A percentile compares a stretch with the other conserved stretches of the same genome.
These are phyloP conservation scores for Phytophthora europaea DNA, from an alignment of 352 stramenopile genomes.

Conservation along the genomic window DNA sequence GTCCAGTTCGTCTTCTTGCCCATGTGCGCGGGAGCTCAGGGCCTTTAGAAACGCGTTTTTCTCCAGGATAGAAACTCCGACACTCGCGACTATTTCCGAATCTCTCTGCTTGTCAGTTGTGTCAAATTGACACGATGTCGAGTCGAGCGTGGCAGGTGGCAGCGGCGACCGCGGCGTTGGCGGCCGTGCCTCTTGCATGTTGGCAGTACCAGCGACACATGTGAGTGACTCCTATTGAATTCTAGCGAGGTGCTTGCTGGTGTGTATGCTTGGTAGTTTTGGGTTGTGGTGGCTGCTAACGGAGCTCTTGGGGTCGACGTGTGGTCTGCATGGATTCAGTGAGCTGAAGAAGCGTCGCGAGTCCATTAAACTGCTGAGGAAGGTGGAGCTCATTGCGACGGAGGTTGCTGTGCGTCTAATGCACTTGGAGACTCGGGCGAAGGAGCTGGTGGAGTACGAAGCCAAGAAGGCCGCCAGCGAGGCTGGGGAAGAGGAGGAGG, in stretches of 20 bases:
- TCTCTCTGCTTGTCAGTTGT: background rate
- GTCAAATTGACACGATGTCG: constrained; percentile 8
- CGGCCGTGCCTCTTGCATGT: constrained; percentile 52
- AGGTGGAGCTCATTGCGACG: constrained; percentile 78
- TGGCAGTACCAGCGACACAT: constrained; percentile 41
- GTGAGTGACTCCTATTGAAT: constrained; percentile 15
- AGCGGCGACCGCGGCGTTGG: constrained; percentile 28
- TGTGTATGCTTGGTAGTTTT: background rate
- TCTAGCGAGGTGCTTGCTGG: background rate
- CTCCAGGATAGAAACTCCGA: background rate
- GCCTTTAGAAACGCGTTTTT: background rate
- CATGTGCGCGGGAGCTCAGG: constrained; percentile 35
- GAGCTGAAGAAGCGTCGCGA: constrained; percentile 44
- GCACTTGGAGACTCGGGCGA: constrained; percentile 72
- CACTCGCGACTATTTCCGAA: background rate
- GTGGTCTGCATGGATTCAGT: constrained; percentile 23
- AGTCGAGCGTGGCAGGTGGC: constrained; percentile 37
- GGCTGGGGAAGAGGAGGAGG: constrained; percentile 18
- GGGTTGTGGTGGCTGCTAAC: constrained; percentile 10
- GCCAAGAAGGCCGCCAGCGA: constrained; percentile 34
- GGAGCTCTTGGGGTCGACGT: constrained; percentile 13
- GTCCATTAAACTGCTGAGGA: constrained; percentile 71
- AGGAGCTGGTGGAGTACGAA: constrained; percentile 68
- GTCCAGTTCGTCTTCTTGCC: constrained; percentile 89
- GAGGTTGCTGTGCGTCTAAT: constrained; percentile 74